Percentiles rank a stretch among this genome's conserved stretches.
Evolutionary conservation across 139 green algal genomes (phyloP).

Genomic region (Zygnema cylindricum): DNA sequence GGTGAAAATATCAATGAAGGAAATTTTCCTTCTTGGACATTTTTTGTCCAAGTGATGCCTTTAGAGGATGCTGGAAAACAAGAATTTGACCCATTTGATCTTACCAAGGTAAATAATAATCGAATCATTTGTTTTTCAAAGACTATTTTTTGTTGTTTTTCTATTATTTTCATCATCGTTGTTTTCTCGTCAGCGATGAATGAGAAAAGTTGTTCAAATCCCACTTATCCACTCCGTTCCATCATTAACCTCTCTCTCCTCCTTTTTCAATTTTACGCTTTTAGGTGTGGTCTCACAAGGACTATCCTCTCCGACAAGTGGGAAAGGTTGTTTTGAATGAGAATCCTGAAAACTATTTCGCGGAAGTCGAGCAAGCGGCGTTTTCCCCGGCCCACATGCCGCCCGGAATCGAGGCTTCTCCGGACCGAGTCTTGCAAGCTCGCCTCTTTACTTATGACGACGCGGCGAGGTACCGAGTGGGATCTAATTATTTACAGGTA

Average conservation of each 20-base stretch:
- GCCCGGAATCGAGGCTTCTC: constrained; percentile 34
- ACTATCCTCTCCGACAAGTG: constrained; percentile 40
- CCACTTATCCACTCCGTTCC: not conserved
- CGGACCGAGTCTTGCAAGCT: constrained; percentile 46
- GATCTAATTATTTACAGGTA: constrained; percentile 35
- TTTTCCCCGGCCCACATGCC: constrained; percentile 46
- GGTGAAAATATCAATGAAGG: constrained; percentile 24
- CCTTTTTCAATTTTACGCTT: constrained; percentile 12
- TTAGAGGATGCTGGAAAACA: constrained; percentile 15
- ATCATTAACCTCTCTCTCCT: not conserved
- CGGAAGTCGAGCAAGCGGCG: constrained; percentile 44
- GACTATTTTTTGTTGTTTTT: not conserved
- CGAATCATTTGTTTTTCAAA: not conserved
- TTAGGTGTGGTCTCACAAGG: constrained; percentile 40
- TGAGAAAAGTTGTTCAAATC: not conserved
- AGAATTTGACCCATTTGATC: constrained; percentile 57
- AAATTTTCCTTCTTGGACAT: constrained; percentile 48
- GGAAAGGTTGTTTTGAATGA: constrained; percentile 49
- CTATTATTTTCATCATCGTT: no score
- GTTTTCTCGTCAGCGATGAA: no score
- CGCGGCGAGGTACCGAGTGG: constrained; percentile 27
- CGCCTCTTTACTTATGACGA: constrained; percentile 53
- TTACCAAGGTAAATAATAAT: constrained; percentile 40
- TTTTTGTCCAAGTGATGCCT: constrained; percentile 54
- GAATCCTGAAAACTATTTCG: constrained; percentile 60